phyloP scores from a whole-genome alignment of 148 eudicot species.

The Rhododendron williamsianum region DNA sequence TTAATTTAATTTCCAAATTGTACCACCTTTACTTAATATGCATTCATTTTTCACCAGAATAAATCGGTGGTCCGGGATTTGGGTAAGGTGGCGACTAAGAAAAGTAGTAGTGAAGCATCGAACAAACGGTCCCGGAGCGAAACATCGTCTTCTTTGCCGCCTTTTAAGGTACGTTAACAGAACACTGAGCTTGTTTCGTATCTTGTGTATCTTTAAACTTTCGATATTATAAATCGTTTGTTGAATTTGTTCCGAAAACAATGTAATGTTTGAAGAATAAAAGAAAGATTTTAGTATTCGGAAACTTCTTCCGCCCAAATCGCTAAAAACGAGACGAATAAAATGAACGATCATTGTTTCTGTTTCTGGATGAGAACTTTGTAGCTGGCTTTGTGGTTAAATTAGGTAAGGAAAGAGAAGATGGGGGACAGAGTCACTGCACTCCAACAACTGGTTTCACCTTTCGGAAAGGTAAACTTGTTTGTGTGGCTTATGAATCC shows the following conservation, averaged over 20 bases:
- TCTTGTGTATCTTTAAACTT: neutral
- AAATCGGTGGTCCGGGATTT: slow-evolving; percentile 37
- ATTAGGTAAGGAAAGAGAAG: slow-evolving; percentile 95
- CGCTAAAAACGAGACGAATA: no score
- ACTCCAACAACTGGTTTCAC: slow-evolving; percentile 98
- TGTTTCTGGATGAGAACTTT: neutral
- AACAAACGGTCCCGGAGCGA: slow-evolving; percentile 67
- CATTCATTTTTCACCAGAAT: slow-evolving; percentile 17
- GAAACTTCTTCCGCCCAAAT: no score
- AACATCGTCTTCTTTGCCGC: slow-evolving; percentile 71
- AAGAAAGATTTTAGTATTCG: neutral
- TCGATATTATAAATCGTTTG: no score
- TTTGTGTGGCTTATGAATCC: neutral
- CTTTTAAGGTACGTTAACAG: slow-evolving; percentile 61
- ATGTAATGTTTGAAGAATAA: neutral
- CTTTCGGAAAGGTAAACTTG: slow-evolving; percentile 89
- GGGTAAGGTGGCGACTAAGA: slow-evolving; percentile 32
- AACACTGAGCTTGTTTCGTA: neutral
- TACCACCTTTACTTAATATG: neutral
- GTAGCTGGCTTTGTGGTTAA: neutral
- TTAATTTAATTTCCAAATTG: neutral
- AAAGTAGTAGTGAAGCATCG: slow-evolving; percentile 45
- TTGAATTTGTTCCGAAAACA: neutral
- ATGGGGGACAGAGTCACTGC: slow-evolving; percentile 99
- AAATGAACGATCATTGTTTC: neutral